A percentile compares a stretch with the other conserved stretches of the same genome.
Conservation (phyloP, 1,139 yeast species). For the Sugiyamaella japonica region DNA sequence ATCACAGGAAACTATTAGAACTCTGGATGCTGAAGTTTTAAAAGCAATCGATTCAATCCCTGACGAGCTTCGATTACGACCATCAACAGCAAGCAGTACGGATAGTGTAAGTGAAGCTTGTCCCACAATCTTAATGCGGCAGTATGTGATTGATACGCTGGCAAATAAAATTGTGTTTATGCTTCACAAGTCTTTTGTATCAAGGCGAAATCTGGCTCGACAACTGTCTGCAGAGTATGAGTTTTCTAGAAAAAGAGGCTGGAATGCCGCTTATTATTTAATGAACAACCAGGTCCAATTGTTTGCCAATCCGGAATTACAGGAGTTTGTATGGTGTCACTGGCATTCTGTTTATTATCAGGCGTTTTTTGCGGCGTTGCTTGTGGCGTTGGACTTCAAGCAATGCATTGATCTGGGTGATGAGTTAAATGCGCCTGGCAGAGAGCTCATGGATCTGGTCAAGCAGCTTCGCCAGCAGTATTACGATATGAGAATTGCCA, state of each 20-base stretch:
- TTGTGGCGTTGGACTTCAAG: conserved; percentile 13
- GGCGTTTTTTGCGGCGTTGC: conserved; percentile 17
- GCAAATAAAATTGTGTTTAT: conserved; percentile 14
- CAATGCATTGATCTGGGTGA: neutral
- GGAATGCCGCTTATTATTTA: conserved; percentile 7
- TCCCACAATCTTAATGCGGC: conserved; percentile 15
- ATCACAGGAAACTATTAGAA: conserved; percentile 4
- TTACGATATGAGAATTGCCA: conserved; percentile 18
- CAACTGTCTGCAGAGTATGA: conserved; percentile 12
- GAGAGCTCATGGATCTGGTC: conserved; percentile 11
- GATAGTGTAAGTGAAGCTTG: neutral
- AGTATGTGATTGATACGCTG: conserved; percentile 13
- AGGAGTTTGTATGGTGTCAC: conserved; percentile 20
- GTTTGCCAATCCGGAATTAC: conserved; percentile 9
- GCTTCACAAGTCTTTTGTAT: conserved; percentile 15
- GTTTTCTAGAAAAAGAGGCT: conserved; percentile 15
- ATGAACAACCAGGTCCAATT: conserved; percentile 12
- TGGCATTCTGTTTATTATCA: conserved; percentile 18
- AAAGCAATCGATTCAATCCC: conserved; percentile 13
- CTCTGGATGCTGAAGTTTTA: conserved; percentile 10
- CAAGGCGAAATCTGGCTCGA: conserved; percentile 3
- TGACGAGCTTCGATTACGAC: neutral
- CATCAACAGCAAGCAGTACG: neutral
- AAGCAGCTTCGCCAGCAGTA: conserved; percentile 12
- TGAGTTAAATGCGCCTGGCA: conserved; percentile 4